phyloP scores from a whole-genome alignment of 2,329 filamentous ascomycete genomes.

The Scytalidium sp. region DNA sequence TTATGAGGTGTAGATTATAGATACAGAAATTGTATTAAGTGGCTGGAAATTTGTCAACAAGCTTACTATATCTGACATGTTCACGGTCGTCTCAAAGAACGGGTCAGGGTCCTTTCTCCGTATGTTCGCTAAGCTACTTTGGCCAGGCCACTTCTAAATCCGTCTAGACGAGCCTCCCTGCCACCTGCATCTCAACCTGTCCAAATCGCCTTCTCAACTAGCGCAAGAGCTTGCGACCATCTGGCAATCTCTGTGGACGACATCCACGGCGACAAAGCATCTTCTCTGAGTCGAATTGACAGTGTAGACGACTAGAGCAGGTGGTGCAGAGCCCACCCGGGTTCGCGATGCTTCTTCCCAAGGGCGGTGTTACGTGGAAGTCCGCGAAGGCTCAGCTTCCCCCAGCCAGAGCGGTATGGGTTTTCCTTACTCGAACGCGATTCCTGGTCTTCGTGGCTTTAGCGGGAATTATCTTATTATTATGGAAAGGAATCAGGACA shows the following conservation, averaged over 20 bases:
- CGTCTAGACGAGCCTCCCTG: slow-evolving; percentile 8
- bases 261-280: slow-evolving; percentile 11
- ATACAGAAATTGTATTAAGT: too few relatives aligned
- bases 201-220: slow-evolving; percentile 8
- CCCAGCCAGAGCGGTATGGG: slow-evolving; percentile 68
- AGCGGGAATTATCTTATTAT: slow-evolving; percentile 67
- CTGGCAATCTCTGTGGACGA: slow-evolving; percentile 7
- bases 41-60: too few relatives aligned
- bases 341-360: slow-evolving; percentile 78
- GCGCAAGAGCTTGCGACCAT: slow-evolving; percentile 13
- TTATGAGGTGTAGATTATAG: too few relatives aligned
- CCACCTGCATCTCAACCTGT: slow-evolving; percentile 13
- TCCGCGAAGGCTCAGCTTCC: slow-evolving; percentile 77
- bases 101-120: background rate
- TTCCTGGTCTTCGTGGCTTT: slow-evolving; percentile 73
- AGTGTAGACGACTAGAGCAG: slow-evolving; percentile 20
- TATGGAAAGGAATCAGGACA: slow-evolving; percentile 84
- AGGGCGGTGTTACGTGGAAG: slow-evolving; percentile 91
- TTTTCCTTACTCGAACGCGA: slow-evolving; percentile 71
- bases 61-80: background rate
- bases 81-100: background rate
- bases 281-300: slow-evolving; percentile 20
- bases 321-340: slow-evolving; percentile 39
- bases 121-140: background rate
- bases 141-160: slow-evolving; percentile 11